A percentile compares a stretch with the other conserved stretches of the same genome.
Evolutionary conservation across 805 yeast genomes (phyloP).

Genomic region (Metschnikowia reukaufii): DNA sequence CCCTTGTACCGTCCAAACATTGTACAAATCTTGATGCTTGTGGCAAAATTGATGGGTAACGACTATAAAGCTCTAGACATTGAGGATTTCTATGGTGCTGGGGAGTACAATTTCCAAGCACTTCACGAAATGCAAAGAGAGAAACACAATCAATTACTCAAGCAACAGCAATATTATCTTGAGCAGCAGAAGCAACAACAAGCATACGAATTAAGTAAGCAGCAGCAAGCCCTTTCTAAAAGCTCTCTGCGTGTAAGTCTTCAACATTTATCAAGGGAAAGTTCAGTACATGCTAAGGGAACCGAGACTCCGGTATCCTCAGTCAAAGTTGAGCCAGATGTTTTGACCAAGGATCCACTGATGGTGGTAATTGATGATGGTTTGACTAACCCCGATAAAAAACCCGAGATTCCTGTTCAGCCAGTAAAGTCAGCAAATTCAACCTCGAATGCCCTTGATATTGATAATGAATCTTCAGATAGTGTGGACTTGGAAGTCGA

Average conservation of each 20-base stretch:
- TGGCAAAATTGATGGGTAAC: conserved; percentile 49
- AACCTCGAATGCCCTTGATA: background rate
- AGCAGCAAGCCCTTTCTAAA: conserved; percentile 19
- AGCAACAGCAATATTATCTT: conserved; percentile 40
- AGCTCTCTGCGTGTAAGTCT: conserved; percentile 12
- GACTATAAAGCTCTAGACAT: conserved; percentile 32
- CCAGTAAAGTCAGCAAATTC: background rate
- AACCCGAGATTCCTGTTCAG: background rate
- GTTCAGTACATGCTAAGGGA: conserved; percentile 7
- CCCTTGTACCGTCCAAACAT: conserved; percentile 84
- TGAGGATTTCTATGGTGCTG: conserved; percentile 48
- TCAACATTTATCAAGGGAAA: conserved; percentile 9
- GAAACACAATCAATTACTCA: conserved; percentile 32
- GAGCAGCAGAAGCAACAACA: conserved; percentile 40
- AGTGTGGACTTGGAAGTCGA: conserved; percentile 13
- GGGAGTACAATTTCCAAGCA: conserved; percentile 59
- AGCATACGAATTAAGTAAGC: conserved; percentile 19
- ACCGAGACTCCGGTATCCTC: conserved; percentile 4
- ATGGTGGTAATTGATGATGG: background rate
- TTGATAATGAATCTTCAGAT: conserved; percentile 2
- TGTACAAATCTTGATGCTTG: conserved; percentile 71
- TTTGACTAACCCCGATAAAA: background rate
- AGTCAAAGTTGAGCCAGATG: background rate
- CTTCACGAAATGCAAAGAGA: conserved; percentile 50
- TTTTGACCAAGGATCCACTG: background rate